Evolutionary conservation across 139 green algal genomes (phyloP).

Genomic region (Chlamydomonas incerta): DNA sequence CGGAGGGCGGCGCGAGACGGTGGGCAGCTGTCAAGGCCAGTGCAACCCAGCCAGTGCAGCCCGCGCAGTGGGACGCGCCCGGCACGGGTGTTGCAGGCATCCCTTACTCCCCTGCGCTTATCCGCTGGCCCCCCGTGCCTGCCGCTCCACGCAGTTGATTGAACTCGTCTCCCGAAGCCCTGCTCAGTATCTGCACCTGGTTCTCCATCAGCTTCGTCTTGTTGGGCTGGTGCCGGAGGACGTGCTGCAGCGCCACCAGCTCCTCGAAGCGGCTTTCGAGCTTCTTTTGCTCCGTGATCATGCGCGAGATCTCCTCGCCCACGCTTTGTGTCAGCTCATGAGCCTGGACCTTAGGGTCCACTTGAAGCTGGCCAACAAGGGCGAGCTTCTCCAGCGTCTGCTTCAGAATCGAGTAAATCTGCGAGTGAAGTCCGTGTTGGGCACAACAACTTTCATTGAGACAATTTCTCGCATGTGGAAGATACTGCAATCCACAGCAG

Average conservation of each 20-base stretch:
- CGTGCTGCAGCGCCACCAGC: constrained; percentile 69
- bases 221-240: constrained; percentile 72
- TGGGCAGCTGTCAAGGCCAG: not conserved
- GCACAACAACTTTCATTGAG: too few species aligned
- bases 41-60: too few species aligned
- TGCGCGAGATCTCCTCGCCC: constrained; percentile 80
- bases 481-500: too few species aligned
- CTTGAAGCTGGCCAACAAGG: constrained; percentile 68
- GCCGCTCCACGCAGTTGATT: too few species aligned
- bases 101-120: too few species aligned
- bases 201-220: constrained; percentile 78
- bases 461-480: too few species aligned
- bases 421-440: not conserved
- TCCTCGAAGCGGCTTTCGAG: constrained; percentile 79
- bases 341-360: constrained; percentile 77
- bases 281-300: constrained; percentile 81
- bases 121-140: too few species aligned
- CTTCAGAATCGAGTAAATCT: constrained; percentile 74
- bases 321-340: constrained; percentile 77
- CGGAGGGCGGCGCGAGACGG: not conserved
- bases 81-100: too few species aligned
- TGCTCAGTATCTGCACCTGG: too few species aligned
- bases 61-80: too few species aligned
- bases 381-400: constrained; percentile 67
- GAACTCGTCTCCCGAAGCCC: too few species aligned